Percentiles rank a stretch among this genome's conserved stretches.
Conservation (phyloP, 495 filamentous ascomycete genomes). For the Aspergillus coremiiformis region DNA sequence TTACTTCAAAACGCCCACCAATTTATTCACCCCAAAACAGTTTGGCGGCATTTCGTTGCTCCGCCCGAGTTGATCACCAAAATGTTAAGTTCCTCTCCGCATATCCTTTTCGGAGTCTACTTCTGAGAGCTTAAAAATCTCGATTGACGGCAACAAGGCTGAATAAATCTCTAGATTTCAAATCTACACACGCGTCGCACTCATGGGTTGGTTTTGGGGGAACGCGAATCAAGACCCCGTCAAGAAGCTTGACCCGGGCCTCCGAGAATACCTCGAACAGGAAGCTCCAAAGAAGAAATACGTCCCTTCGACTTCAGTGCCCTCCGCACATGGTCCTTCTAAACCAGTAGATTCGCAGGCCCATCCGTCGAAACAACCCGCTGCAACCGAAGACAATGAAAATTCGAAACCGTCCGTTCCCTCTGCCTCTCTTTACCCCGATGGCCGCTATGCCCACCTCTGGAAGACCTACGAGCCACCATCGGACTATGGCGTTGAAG, state of each 20-base stretch:
- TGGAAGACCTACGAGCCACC: conserved; percentile 82
- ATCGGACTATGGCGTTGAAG: conserved; percentile 45
- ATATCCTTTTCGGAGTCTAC: not conserved
- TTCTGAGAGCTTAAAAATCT: not conserved
- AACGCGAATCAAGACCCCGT: conserved; percentile 50
- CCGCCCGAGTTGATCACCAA: not conserved
- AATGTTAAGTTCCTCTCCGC: conserved; percentile 20
- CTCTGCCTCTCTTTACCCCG: conserved; percentile 53
- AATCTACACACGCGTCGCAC: not conserved
- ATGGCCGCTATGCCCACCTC: conserved; percentile 88
- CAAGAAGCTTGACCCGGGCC: conserved; percentile 71
- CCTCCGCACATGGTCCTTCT: conserved; percentile 14
- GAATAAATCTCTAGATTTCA: not conserved
- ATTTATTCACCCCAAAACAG: conserved; percentile 12
- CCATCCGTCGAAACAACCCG: conserved; percentile 15
- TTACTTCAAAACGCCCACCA: too few relatives aligned
- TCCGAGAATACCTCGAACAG: conserved; percentile 76
- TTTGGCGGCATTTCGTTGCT: conserved; percentile 8
- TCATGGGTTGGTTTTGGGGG: conserved; percentile 66
- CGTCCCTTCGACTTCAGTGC: conserved; percentile 34
- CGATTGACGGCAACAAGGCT: not conserved
- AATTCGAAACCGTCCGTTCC: conserved; percentile 47
- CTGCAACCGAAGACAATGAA: conserved; percentile 12
- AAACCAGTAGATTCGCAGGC: conserved; percentile 10
- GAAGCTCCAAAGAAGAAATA: conserved; percentile 74